Conservation (phyloP, 1,139 yeast genomes). For the Lodderomyces pseudojiufengensis region DNA sequence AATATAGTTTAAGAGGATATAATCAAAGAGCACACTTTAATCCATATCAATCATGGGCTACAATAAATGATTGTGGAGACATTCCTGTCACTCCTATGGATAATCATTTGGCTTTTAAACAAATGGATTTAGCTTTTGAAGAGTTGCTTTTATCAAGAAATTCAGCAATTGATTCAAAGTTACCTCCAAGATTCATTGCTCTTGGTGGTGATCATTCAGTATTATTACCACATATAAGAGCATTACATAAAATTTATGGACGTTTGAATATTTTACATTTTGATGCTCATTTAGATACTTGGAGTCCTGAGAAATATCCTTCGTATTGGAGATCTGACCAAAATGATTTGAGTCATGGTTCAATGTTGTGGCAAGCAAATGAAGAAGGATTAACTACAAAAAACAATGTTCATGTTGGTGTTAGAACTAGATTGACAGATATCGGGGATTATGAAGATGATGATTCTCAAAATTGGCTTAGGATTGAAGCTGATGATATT, state of each 20-base stretch:
- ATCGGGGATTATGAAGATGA: slow-evolving; percentile 63
- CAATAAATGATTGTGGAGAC: slow-evolving; percentile 73
- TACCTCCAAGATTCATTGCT: slow-evolving; percentile 61
- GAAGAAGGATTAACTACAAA: slow-evolving; percentile 60
- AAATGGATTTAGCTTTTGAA: slow-evolving; percentile 66
- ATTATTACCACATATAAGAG: slow-evolving; percentile 65
- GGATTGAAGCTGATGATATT: slow-evolving; percentile 68
- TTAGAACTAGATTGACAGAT: slow-evolving; percentile 67
- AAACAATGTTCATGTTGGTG: slow-evolving; percentile 65
- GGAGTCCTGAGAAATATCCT: slow-evolving; percentile 68
- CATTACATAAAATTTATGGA: slow-evolving; percentile 57
- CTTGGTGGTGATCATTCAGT: slow-evolving; percentile 81
- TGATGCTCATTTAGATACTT: slow-evolving; percentile 77
- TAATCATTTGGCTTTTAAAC: slow-evolving; percentile 61
- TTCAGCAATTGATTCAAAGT: slow-evolving; percentile 19
- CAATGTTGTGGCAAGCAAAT: slow-evolving; percentile 76
- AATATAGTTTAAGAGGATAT: slow-evolving; percentile 61
- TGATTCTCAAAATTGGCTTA: slow-evolving; percentile 56
- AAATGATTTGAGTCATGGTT: slow-evolving; percentile 68
- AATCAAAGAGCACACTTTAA: slow-evolving; percentile 63
- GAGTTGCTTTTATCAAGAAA: slow-evolving; percentile 39
- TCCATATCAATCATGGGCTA: slow-evolving; percentile 68
- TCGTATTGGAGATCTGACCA: slow-evolving; percentile 68
- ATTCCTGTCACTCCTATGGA: slow-evolving; percentile 79
- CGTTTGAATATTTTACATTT: slow-evolving; percentile 68